Evolutionary conservation across 805 yeast species (phyloP).

Genomic region (Starmerella davenportii): DNA sequence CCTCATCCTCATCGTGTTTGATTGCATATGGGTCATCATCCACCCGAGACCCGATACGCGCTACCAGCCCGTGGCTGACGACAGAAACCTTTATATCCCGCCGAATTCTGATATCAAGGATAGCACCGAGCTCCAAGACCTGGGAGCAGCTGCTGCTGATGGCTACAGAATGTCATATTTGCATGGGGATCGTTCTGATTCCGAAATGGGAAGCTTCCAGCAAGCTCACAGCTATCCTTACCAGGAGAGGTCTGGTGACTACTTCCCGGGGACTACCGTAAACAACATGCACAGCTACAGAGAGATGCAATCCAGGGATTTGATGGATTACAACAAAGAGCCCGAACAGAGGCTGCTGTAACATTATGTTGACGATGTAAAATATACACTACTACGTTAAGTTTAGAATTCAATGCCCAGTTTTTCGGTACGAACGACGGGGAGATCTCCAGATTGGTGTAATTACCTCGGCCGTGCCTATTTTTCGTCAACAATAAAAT

Average conservation of each 20-base stretch:
- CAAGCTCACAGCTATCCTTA: background rate
- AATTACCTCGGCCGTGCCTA: too few relatives aligned
- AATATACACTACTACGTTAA: too few relatives aligned
- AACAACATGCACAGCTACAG: constrained; percentile 7
- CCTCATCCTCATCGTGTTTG: constrained; percentile 67
- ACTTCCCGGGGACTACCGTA: background rate
- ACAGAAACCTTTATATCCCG: constrained; percentile 76
- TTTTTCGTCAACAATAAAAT: too few relatives aligned
- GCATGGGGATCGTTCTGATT: constrained; percentile 6
- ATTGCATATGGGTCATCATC: constrained; percentile 67
- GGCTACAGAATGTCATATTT: constrained; percentile 19
- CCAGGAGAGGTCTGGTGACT: background rate
- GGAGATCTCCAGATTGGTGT: too few relatives aligned
- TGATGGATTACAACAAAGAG: constrained; percentile 2
- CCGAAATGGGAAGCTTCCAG: background rate
- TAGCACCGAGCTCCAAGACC: constrained; percentile 50
- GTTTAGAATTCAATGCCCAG: too few relatives aligned
- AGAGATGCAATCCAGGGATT: constrained; percentile 10
- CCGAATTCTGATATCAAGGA: constrained; percentile 16
- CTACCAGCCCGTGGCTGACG: constrained; percentile 93
- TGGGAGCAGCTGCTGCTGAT: constrained; percentile 37
- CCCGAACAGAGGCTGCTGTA: background rate
- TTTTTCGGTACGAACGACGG: too few relatives aligned
- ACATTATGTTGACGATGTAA: too few relatives aligned
- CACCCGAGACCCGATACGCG: constrained; percentile 88